Evolutionary conservation across 441 rosid species (phyloP), one percentile per base, ranked within the genome.

Genomic region (Mallotus japonicus): DNA sequence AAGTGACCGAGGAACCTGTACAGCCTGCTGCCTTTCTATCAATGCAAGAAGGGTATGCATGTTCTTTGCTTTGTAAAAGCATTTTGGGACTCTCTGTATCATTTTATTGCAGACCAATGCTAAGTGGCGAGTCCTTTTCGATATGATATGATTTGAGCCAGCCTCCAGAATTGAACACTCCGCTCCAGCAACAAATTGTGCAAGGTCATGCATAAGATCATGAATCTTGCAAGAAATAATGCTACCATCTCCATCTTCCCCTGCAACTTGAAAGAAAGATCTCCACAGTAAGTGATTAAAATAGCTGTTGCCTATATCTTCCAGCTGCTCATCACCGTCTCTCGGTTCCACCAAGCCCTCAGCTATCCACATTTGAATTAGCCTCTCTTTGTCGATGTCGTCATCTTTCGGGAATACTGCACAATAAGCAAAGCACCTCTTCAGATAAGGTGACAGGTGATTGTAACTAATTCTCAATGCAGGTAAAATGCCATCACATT

Each of bases 381-480:
- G 19, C 74, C 74, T 70, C 5, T 77, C 76, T 77, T 77, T 77
- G 13, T 66, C 67, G 28, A 79, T 70, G 13, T 54, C 76, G 62
- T 65, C 69, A 62, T 72, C 70, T 73, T 72, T 75, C 4, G 85
- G 85, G 61, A 77, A 79, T 9, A 77, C 44, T 0, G 81, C 72
- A 69, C 79, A 77, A 8, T 60, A 79, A 20, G 69, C 49, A 28
- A 82, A 82, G 22, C 81, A 75, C 11, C 66, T 74, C 63, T 75
- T 82, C n/a, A 82, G n/a, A 62, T 72, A 59, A 42, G 83, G 53
- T 40, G 79, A 81, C 53, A 80, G 73, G 63, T 83, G 79, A 44
- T 67, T 51, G 60, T 70, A 80, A 65, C 76, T 79, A 65, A 79
- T 60, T 59, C 60, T 67, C 22, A 79, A 15, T 59, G 69, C 76